phyloP scores from a whole-genome alignment of 2,329 filamentous ascomycete genomes.

The Arthrinium puccinioides region DNA sequence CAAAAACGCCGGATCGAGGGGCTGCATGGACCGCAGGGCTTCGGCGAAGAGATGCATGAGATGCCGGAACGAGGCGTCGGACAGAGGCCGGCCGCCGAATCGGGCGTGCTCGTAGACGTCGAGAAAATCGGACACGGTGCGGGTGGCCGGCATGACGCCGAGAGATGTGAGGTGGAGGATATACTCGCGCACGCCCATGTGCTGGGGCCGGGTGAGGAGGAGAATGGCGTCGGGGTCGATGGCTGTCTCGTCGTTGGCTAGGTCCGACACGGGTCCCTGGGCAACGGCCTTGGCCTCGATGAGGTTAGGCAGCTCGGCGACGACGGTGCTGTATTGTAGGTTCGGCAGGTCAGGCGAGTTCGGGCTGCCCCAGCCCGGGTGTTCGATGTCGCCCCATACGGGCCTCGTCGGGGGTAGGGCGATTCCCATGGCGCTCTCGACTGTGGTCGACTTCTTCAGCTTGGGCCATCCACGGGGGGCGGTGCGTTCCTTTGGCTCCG shows the following conservation, averaged over 20 bases:
- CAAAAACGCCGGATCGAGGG: conserved; percentile 49
- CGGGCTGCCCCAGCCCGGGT: conserved; percentile 84
- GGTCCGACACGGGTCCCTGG: conserved; percentile 49
- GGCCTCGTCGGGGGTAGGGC: conserved; percentile 43
- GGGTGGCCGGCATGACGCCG: conserved; percentile 45
- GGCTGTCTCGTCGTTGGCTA: conserved; percentile 29
- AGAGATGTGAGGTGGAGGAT: conserved; percentile 62
- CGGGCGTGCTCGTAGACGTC: conserved; percentile 74
- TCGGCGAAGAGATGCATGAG: conserved; percentile 83
- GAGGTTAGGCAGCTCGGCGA: conserved; percentile 78
- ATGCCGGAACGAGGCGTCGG: conserved; percentile 62
- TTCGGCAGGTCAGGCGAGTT: conserved; percentile 66
- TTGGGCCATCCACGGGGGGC: conserved; percentile 1
- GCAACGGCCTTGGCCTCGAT: conserved; percentile 93
- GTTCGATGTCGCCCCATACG: conserved; percentile 77
- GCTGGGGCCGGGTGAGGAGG: conserved; percentile 61
- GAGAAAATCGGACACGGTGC: conserved; percentile 57
- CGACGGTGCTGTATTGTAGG: conserved; percentile 75
- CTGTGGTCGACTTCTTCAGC: conserved; percentile 28
- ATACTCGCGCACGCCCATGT: conserved; percentile 75
- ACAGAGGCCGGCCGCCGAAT: conserved; percentile 66
- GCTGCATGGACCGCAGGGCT: conserved; percentile 68
- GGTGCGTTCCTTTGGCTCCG: conserved; percentile 8
- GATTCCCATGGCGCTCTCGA: conserved; percentile 31
- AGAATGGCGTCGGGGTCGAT: conserved; percentile 63